phyloP scores from a whole-genome alignment of 352 stramenopile genomes.

The Pythium chondricola region DNA sequence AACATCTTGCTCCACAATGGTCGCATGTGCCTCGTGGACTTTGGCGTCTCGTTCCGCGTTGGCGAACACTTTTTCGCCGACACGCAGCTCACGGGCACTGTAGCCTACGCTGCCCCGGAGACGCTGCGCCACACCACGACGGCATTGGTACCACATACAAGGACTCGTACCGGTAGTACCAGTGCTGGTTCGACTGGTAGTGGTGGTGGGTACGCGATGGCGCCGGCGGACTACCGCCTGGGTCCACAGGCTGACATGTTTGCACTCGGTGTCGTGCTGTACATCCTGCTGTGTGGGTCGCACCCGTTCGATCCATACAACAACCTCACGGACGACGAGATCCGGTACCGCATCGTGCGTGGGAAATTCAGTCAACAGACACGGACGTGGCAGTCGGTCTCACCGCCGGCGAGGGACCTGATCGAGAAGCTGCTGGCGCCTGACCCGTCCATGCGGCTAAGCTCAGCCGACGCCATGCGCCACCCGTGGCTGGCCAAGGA shows the following conservation, averaged over 20 bases:
- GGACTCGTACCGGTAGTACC: too few relatives aligned
- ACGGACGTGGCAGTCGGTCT: constrained; percentile 69
- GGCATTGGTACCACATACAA: too few relatives aligned
- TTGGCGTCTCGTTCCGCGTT: constrained; percentile 76
- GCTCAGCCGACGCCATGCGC: constrained; percentile 49
- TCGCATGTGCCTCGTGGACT: constrained; percentile 83
- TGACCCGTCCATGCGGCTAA: constrained; percentile 60
- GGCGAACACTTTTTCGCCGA: constrained; percentile 73
- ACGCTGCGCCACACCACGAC: constrained; percentile 43
- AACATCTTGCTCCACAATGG: constrained; percentile 76
- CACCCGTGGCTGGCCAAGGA: constrained; percentile 68
- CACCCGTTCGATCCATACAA: constrained; percentile 85
- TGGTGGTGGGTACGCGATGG: constrained; percentile 21
- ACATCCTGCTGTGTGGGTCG: constrained; percentile 79
- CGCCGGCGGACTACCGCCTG: constrained; percentile 35
- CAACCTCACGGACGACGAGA: constrained; percentile 81
- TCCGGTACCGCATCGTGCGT: constrained; percentile 71
- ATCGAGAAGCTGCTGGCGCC: constrained; percentile 67
- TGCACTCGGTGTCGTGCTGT: constrained; percentile 74
- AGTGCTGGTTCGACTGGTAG: constrained; percentile 13
- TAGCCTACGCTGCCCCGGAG: constrained; percentile 71
- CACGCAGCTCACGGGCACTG: constrained; percentile 63
- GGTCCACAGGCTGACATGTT: constrained; percentile 79
- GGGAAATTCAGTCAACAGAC: constrained; percentile 70
- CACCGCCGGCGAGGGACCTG: constrained; percentile 49